Conservation (phyloP, 1,284 basidiomycete genomes). For the Ustilago bromivora region DNA sequence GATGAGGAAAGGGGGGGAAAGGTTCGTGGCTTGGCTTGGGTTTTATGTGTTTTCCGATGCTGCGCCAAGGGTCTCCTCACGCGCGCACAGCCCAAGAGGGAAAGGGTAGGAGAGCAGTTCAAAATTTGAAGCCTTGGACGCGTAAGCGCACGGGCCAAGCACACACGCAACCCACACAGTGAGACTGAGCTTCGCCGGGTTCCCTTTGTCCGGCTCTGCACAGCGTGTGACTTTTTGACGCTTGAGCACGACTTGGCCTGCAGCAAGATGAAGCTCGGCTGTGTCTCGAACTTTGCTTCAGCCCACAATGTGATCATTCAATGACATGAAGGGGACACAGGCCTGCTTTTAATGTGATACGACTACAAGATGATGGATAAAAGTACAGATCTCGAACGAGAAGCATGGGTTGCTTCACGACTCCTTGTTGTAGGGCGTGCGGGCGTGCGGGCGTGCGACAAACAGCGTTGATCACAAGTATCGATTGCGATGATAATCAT, state of each 20-base stretch:
- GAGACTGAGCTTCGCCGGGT: neutral
- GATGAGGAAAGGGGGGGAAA: constrained; percentile 24
- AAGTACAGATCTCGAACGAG: constrained; percentile 9
- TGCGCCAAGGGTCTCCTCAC: neutral
- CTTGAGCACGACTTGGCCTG: neutral
- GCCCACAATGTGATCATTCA: neutral
- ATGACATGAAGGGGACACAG: neutral
- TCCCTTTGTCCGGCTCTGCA: constrained; percentile 8
- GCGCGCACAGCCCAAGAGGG: neutral
- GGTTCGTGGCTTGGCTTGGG: neutral
- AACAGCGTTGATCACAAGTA: too few relatives aligned
- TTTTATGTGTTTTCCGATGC: constrained; percentile 24
- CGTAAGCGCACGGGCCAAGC: constrained; percentile 2
- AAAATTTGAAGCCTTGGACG: neutral
- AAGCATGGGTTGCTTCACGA: neutral
- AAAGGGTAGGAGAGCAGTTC: constrained; percentile 2
- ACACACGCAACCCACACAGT: neutral
- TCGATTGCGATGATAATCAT: too few relatives aligned
- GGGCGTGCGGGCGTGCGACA: too few relatives aligned
- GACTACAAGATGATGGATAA: constrained; percentile 5
- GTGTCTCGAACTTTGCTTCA: neutral
- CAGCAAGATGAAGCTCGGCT: neutral
- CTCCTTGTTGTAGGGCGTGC: neutral
- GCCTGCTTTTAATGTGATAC: neutral
- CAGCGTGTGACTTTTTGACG: neutral